Base-by-base conservation (phyloP, 257 asterid genomes). In the Fraxinus excelsior region DNA sequence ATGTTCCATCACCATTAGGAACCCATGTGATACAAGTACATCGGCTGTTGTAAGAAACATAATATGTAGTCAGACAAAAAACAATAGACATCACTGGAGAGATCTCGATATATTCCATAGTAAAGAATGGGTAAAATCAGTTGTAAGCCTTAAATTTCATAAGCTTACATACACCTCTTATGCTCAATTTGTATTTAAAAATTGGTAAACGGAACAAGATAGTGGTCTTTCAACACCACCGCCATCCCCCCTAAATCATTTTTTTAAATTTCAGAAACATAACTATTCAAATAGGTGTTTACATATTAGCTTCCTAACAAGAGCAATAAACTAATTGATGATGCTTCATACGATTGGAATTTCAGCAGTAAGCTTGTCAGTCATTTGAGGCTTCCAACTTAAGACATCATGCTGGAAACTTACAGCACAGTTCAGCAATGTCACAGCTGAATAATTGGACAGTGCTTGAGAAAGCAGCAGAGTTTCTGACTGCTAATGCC, bases 1-100 rank as follows among this genome's bases (percentile, higher is more conserved):
- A 96, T 49, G 93, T 85, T 72, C 99, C 98, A 85, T 95, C 98
- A 77, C 93, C 86, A 71, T 93, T 89, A 29, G 99, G 99, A 78
- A 96, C 90, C 99, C 99, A 96, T 1, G 98, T 92, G 73, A 93
- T 74, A 80, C 92, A 84, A 82, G 97, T 91, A 77, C 99, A 96
- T 14, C 97, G 94, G 84, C 98, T 96, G 94, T 83, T 80, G 67
- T 71, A 64, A 79, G 83, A 88, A 84, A 78, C 79, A 70, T 51
- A 64, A 49, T 25, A 76, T 25, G 79, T 76, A 32, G 80, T 70
- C 46, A 71, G 65, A 46, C 16, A 10, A 25, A 7, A 23, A 7
- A 25, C 6, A 26, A 62, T 23, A 9, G 68, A 62, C 34, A 23
- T 23, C 68, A 25, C 7, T 62, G 10, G 68, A 25, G 68, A 62